Evolutionary conservation across 1,284 basidiomycete genomes (phyloP), one percentile per base, ranked within the genome.

Genomic region (Leccinum griseonigrum): DNA sequence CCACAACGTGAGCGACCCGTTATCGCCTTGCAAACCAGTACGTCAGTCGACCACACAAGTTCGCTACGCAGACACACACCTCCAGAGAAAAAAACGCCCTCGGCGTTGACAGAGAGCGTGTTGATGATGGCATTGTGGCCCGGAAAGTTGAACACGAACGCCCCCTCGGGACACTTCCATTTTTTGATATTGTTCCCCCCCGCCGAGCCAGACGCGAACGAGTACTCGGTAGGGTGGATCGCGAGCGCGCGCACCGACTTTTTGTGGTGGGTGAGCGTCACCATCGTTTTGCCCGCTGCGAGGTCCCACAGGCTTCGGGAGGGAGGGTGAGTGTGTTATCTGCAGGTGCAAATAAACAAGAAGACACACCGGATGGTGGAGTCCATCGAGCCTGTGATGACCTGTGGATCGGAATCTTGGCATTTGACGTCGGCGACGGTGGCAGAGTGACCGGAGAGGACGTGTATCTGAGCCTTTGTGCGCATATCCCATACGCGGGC

Each of bases 401-500:
- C 91, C 74, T 99, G 97, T 13, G 97, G 97, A 72, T 99, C 97
- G 1, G 92, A 92, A 52, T 96, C 95, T 76, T 98, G 96, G 70
- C 92, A 96, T 73, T 94, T 90, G 26, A 99, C 95, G 67, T 93
- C 92, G 8, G 95, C 94, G 54, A 99, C 90, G 0, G 97, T 99
- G 36, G 86, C 95, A 0, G 93, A 96, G 74, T 99, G 97, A 0
- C 97, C 97, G 0, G 92, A 80, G 26, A 99, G 83, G 22, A 97
- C 92, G 74, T 98, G 95, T 60, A 99, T 92, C 73, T 96, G 94
- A 22, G 94, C 91, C 73, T 98, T 95, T 34, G 96, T 97, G 54
- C 97, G 87, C 95, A 99, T 99, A 72, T 99, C 97, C 97, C 97
- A 99, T 0, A 98, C 96, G 61, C 97, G 88, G 2, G 96, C 97